These are phyloP conservation scores for Cryptomeria japonica DNA, from an alignment of 75 land plant genomes.

Conservation along the genomic window DNA sequence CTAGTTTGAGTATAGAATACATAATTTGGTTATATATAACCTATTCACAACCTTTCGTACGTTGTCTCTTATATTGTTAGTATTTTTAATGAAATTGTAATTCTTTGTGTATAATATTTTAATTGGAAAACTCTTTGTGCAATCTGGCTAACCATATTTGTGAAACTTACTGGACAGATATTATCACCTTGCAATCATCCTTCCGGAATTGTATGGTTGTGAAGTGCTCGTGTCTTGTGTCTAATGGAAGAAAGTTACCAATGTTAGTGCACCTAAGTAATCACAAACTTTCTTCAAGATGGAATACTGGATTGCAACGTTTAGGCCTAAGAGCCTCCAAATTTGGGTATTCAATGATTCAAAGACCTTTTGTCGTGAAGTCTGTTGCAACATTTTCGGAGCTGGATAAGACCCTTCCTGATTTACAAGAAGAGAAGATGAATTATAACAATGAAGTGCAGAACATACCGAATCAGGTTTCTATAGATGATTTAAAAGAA, in stretches of 20 bases:
- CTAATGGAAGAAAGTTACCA: conserved; percentile 6
- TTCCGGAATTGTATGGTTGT: conserved; percentile 10
- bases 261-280: conserved; percentile 11
- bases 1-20: not conserved
- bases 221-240: conserved; percentile 11
- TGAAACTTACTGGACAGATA: conserved; percentile 28
- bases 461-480: conserved; percentile 1
- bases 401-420: not conserved
- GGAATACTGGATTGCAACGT: conserved; percentile 18
- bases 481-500: conserved; percentile 29
- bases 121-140: not conserved
- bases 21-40: not conserved
- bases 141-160: not conserved
- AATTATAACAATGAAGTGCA: conserved; percentile 9
- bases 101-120: too few relatives aligned
- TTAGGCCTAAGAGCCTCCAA: conserved; percentile 7
- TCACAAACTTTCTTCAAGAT: conserved; percentile 17
- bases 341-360: not conserved
- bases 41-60: not conserved
- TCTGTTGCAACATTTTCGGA: conserved; percentile 39
- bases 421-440: not conserved
- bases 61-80: not conserved
- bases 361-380: conserved; percentile 15
- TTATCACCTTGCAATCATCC: conserved; percentile 28
- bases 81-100: not conserved